A percentile compares a stretch with the other conserved stretches of the same genome.
phyloP scores from a whole-genome alignment of 2,329 filamentous ascomycete species.

The Diaporthe humulicola region DNA sequence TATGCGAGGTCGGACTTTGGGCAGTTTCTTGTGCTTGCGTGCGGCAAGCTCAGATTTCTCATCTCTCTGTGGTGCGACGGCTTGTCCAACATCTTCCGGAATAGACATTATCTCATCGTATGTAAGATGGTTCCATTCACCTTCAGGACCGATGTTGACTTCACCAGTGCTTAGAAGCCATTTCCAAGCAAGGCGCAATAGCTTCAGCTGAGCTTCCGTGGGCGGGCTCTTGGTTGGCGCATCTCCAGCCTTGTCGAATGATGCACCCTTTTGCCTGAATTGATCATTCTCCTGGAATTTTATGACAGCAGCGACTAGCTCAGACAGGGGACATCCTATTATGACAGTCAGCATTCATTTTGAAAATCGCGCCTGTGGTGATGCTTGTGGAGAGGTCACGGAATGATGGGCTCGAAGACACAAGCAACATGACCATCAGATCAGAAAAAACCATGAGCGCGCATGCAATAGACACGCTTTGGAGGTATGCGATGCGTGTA shows the following conservation, averaged over 20 bases:
- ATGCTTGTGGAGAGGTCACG: neutral
- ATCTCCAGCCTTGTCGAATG: neutral
- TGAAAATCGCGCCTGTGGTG: neutral
- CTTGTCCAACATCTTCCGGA: slow-evolving; percentile 47
- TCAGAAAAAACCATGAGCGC: neutral
- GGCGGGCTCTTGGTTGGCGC: slow-evolving; percentile 18
- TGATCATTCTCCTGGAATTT: slow-evolving; percentile 38
- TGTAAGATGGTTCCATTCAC: slow-evolving; percentile 53
- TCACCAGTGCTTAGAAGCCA: slow-evolving; percentile 56
- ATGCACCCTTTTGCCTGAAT: neutral
- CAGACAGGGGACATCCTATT: slow-evolving; percentile 41
- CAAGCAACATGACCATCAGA: neutral
- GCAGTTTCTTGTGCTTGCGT: slow-evolving; percentile 31
- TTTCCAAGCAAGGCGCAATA: slow-evolving; percentile 57
- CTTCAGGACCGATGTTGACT: slow-evolving; percentile 54
- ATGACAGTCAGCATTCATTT: slow-evolving; percentile 21
- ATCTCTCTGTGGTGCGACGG: neutral
- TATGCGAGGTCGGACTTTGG: slow-evolving; percentile 50
- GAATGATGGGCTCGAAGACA: neutral
- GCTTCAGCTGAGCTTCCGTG: slow-evolving; percentile 49
- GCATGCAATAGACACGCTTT: neutral
- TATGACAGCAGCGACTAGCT: slow-evolving; percentile 43
- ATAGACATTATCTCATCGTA: slow-evolving; percentile 56
- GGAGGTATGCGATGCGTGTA: neutral
- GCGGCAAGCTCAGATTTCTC: slow-evolving; percentile 10